Evolutionary conservation across 2,329 filamentous ascomycete species (phyloP), one percentile per base, ranked within the genome.

Genomic region (Pseudodiploospora longispora): DNA sequence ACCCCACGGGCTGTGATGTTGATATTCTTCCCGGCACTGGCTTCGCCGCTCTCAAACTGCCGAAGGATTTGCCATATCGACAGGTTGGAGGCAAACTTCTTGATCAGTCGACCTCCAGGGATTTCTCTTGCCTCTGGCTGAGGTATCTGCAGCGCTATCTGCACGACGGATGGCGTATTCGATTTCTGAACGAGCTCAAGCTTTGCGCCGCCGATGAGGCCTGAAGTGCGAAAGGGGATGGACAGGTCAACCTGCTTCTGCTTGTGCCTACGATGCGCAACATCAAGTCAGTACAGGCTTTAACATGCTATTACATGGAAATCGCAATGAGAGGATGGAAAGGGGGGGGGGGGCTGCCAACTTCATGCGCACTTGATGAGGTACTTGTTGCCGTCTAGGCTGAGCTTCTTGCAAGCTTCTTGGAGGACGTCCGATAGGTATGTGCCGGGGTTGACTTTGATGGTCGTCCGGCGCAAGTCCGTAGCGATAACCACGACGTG

Each of bases 151-250:
- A 98, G 70, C n/a, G 87, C 91, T 36, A 98, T 84, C 35, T 85
- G 89, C 44, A 98, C 84, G 39, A 85, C 84, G 2, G 87, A 83
- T 1, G 90, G 85, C 0, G 89, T 93, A 46, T 87, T 86, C 38
- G 90, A 93, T 47, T 85, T 82, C 59, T 87, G 82, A 27, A 96
- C 84, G 40, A 98, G 85, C 60, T 97, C 90, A 47, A 98, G 80
- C 60, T 94, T 95, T 47, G 93, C 91, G 49, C 93, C 93, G 33
- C 87, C 78, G 9, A 77, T 74, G 5, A 98, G 82, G 40, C 89
- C 87, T 5, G 89, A 85, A 29, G 91, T 80, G 39, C 91, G 83
- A 61, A 90, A 87, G 36, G 87, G 84, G 44, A 88, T 76, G 6
- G 89, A 91, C 6, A 98, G 76, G 57, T 96, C 89, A 47, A 98